Conservation (phyloP, 331 rosid genomes). For the Arachis monticola region DNA sequence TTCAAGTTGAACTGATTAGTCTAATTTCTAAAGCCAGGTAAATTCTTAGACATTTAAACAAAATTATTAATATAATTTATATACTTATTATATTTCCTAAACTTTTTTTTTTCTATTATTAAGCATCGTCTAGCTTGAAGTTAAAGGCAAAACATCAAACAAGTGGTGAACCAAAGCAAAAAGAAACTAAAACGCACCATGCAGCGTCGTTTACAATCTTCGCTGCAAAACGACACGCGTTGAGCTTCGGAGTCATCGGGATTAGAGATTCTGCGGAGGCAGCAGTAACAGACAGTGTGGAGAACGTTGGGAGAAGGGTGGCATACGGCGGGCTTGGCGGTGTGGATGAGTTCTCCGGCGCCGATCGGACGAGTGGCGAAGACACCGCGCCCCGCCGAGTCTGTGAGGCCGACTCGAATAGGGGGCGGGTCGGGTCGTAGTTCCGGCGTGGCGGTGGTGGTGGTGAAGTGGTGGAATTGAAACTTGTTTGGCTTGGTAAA, state of each 20-base stretch:
- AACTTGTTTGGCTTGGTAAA: conserved; percentile 24
- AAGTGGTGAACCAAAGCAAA: conserved; percentile 30
- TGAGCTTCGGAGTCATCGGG: conserved; percentile 16
- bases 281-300: conserved; percentile 62
- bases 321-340: conserved; percentile 71
- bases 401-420: conserved; percentile 70
- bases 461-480: conserved; percentile 33
- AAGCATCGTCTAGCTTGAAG: background rate
- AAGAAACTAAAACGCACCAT: conserved; percentile 45
- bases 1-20: background rate
- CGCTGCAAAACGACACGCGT: conserved; percentile 57
- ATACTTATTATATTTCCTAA: too few species aligned
- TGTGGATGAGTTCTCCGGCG: conserved; percentile 80
- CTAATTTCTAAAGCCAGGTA: background rate
- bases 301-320: conserved; percentile 63
- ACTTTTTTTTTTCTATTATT: too few species aligned
- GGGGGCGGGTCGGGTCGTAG: conserved; percentile 65
- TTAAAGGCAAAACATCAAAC: conserved; percentile 47
- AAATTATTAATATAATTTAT: too few species aligned
- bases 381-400: conserved; percentile 79
- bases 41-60: background rate
- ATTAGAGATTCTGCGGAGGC: conserved; percentile 58
- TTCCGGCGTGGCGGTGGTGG: conserved; percentile 24
- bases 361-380: conserved; percentile 78
- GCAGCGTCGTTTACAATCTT: conserved; percentile 54